Base-by-base conservation (phyloP, 371 early-diverging fungal genomes). In the Scutellospora calospora region DNA sequence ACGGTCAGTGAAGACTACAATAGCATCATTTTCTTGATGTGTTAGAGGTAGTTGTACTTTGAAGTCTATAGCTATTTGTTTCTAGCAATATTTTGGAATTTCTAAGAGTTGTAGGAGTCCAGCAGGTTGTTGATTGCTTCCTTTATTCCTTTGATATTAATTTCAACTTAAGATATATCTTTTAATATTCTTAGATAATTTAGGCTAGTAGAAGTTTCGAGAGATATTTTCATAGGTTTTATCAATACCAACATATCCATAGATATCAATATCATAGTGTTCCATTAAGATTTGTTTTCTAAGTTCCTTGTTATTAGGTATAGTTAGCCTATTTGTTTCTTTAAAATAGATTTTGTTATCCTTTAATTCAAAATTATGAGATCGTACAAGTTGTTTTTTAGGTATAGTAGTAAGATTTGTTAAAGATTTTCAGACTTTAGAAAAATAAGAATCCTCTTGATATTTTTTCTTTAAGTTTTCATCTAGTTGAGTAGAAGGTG, bases 1-100 rank as follows among this genome's bases (percentile, higher is more conserved):
- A 14, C 85, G 69, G 80, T 89, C 86, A 14, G 89, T 89, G 66
- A 89, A 77, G 2, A 89, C 89, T 6, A 85, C 81, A 25, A 90
- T 88, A 3, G 82, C 49, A 77, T 86, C 84, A 69, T 69, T 85
- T 0, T 80, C 83, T 4, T 52, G 14, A 4, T 62, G 2, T n/a
- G 87, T 85, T 51, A 22, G 57, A 22, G 82, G 81, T 22, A 85
- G 73, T 29, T 57, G 45, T 3, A 27, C 74, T 3, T 83, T 75
- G 5, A 59, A 83, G 60, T 86, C 83, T 83, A 86, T 80, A n/a
- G n/a, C n/a, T n/a, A n/a, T n/a, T n/a, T n/a, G n/a, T n/a, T n/a
- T n/a, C n/a, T n/a, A n/a, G n/a, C 11, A 79, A 65, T 0, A 84
- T 62, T 4, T 62, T 52, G 82, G 65, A 41, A 76, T 80, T 8